phyloP scores from a whole-genome alignment of 257 asterid genomes.

The Nicotiana undulata region DNA sequence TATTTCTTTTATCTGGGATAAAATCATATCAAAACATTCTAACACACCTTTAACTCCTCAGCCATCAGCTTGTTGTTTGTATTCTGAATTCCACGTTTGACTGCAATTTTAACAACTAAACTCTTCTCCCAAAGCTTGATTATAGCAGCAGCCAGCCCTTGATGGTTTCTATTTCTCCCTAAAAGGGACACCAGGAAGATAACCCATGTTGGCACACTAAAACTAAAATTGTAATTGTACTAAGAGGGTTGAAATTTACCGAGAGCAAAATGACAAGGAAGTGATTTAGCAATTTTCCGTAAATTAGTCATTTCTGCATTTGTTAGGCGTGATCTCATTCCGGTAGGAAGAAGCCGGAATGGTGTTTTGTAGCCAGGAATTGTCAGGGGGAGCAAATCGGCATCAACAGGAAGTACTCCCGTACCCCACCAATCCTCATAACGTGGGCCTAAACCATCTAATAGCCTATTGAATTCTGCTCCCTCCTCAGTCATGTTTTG shows the following conservation, averaged over 20 bases:
- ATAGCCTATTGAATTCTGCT: conserved; percentile 53
- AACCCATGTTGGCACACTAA: conserved; percentile 6
- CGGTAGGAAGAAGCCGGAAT: conserved; percentile 87
- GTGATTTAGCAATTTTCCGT: conserved; percentile 80
- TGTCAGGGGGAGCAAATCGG: conserved; percentile 86
- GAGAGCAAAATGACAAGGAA: conserved; percentile 94
- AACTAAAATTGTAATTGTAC: background rate
- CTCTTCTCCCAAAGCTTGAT: conserved; percentile 96
- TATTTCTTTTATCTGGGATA: background rate
- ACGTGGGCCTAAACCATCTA: conserved; percentile 92
- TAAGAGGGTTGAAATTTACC: conserved; percentile 38
- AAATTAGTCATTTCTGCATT: conserved; percentile 95
- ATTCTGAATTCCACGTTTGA: conserved; percentile 97
- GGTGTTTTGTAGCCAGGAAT: conserved; percentile 89
- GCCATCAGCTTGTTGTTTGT: conserved; percentile 95
- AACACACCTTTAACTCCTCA: conserved; percentile 83
- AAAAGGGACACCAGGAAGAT: conserved; percentile 11
- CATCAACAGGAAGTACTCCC: conserved; percentile 97
- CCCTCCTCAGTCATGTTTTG: conserved; percentile 59
- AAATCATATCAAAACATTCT: background rate
- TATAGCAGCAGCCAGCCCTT: conserved; percentile 85
- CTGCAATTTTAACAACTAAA: conserved; percentile 91
- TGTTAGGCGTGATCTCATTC: conserved; percentile 83
- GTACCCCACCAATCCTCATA: conserved; percentile 99
- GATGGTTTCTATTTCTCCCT: conserved; percentile 98